phyloP scores from a whole-genome alignment of 75 land plant genomes.

The Gnetum montanum region DNA sequence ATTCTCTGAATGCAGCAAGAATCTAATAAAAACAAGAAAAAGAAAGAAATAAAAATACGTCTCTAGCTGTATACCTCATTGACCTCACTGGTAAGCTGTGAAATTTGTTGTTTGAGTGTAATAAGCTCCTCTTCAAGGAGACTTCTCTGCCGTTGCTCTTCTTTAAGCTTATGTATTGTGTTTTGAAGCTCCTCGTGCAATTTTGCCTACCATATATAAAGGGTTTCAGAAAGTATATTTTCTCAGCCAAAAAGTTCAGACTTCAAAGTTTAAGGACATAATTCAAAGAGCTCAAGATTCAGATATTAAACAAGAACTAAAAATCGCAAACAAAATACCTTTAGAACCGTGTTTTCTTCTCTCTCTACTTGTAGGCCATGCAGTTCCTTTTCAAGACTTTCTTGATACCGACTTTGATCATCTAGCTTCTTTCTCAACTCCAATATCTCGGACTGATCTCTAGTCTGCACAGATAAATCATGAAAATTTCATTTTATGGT shows the following conservation, averaged over 20 bases:
- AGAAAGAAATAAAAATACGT: too few species aligned
- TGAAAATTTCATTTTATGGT: too few species aligned
- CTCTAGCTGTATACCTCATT: background rate
- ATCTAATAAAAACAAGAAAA: too few species aligned
- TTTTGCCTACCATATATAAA: background rate
- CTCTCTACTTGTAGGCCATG: background rate
- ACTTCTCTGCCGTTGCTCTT: background rate
- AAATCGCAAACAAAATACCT: too few species aligned
- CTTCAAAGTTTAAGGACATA: too few species aligned
- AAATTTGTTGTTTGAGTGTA: background rate
- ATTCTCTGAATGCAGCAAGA: too few species aligned
- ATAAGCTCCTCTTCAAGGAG: background rate
- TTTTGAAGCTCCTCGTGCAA: background rate
- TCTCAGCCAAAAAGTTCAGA: too few species aligned
- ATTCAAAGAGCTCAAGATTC: too few species aligned
- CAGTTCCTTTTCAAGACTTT: constrained; percentile 1
- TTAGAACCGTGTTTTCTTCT: background rate
- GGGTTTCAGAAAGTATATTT: too few species aligned
- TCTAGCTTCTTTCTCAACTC: background rate
- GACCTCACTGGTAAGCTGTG: background rate
- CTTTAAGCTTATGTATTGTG: background rate
- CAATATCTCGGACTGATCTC: background rate
- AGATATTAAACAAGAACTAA: too few species aligned
- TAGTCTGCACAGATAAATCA: background rate
- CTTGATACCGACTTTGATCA: background rate